Percentiles rank a stretch among this genome's conserved stretches.
These are phyloP conservation scores for Fusarium sulawesiense DNA, from an alignment of 2,329 filamentous ascomycete genomes.

Conservation along the genomic window DNA sequence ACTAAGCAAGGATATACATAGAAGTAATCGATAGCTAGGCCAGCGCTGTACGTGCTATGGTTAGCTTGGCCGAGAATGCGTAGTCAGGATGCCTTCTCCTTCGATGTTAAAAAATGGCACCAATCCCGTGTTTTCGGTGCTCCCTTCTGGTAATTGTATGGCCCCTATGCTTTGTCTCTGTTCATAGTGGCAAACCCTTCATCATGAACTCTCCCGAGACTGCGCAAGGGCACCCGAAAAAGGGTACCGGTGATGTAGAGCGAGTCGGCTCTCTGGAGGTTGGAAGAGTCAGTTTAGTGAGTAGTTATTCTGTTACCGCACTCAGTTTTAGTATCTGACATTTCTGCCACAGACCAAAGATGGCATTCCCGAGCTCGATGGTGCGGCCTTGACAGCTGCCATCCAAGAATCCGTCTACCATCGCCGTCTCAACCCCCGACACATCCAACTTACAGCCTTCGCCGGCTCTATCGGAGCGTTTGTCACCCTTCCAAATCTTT, in stretches of 20 bases:
- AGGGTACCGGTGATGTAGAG: neutral
- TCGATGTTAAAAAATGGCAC: too few relatives aligned
- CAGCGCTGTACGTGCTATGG: neutral
- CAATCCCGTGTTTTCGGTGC: too few relatives aligned
- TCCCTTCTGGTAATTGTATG: too few relatives aligned
- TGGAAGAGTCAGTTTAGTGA: neutral
- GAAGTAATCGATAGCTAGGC: neutral
- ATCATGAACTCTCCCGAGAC: neutral
- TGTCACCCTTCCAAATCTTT: neutral
- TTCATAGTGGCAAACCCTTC: too few relatives aligned
- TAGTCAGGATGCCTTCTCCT: neutral
- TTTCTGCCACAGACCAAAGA: neutral
- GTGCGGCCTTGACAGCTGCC: neutral
- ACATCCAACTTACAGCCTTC: neutral
- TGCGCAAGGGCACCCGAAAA: neutral
- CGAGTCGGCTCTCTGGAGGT: neutral
- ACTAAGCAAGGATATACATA: neutral
- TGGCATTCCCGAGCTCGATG: neutral
- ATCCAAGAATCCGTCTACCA: neutral
- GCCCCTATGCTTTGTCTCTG: neutral
- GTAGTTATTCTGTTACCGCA: accelerated
- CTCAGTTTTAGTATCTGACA: too few relatives aligned
- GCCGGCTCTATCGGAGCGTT: neutral
- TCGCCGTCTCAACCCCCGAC: neutral
- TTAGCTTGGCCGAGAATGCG: neutral